Conservation (phyloP, 768 basidiomycete genomes). For the Gloeopeniophorella convolvens region DNA sequence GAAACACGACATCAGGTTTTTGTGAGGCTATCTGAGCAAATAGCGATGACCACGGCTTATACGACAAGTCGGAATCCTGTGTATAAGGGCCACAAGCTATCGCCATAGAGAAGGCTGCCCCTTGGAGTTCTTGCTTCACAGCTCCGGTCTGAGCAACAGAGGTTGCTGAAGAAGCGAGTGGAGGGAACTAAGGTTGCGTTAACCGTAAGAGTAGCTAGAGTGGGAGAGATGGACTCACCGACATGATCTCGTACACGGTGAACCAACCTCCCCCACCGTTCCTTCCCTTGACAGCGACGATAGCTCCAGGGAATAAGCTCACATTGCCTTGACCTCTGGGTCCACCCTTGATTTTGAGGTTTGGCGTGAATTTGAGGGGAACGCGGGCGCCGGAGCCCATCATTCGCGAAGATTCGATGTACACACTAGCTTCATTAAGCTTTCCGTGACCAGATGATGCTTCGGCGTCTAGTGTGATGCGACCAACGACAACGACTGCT, state of each 20-base stretch:
- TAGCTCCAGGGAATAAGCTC: conserved; percentile 83
- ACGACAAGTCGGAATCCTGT: conserved; percentile 66
- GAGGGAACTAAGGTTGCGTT: conserved; percentile 48
- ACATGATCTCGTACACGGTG: conserved; percentile 70
- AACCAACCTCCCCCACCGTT: conserved; percentile 92
- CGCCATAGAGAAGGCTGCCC: conserved; percentile 52
- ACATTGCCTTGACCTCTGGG: conserved; percentile 54
- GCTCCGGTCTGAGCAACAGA: conserved; percentile 28
- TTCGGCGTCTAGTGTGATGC: conserved; percentile 50
- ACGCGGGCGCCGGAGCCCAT: conserved; percentile 64
- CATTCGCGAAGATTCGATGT: conserved; percentile 79
- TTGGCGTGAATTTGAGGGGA: conserved; percentile 62
- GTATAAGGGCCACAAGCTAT: conserved; percentile 88
- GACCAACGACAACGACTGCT: conserved; percentile 26
- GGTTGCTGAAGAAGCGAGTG: conserved; percentile 40
- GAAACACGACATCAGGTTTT: conserved; percentile 70
- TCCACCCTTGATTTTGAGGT: conserved; percentile 59
- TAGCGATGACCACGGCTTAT: conserved; percentile 61
- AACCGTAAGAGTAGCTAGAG: background rate
- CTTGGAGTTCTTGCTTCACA: conserved; percentile 35
- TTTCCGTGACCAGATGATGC: conserved; percentile 47
- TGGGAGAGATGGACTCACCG: conserved; percentile 44
- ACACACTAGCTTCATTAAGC: conserved; percentile 65
- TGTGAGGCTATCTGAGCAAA: conserved; percentile 51
- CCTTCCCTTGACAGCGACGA: conserved; percentile 78